Evolutionary conservation across 345 rosid genomes (phyloP), one percentile per base, ranked within the genome.

Genomic region (Lepidium africanum): DNA sequence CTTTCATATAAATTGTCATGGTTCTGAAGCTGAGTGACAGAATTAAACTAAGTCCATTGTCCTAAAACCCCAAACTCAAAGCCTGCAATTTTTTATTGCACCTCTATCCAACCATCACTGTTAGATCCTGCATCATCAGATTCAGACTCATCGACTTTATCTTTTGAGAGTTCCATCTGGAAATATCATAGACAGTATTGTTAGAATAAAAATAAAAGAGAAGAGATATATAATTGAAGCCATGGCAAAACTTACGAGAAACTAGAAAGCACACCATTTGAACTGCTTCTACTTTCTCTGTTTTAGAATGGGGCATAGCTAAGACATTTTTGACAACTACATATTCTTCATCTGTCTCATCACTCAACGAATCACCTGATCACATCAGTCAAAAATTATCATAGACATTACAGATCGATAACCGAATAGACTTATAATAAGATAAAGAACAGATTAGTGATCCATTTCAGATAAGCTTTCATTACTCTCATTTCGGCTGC

Each of bases 181-280:
- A 13, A 13, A 36, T 3, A 25, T 5, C 32, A 13, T 27, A 9
- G 3, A 38, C n/a, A 5, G 10, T 2, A 39, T 0, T 5, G 53
- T 57, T 47, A 50, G 51, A 1, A 11, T 10, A n/a, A 56, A 13
- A 13, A 12, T n/a, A 48, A 16, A 57, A 23, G 56, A 45, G 6
- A 45, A 25, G 3, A 6, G 10, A 33, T 11, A 33, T 11, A 33
- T 11, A 35, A 36, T 9, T 4, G 19, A 30, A 48, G 43, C 7
- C 52, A 64, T 27, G 53, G 5, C 30, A 59, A 50, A 17, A 3
- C n/a, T 57, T 63, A 36, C 11, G 27, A 45, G 59, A 30, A 56
- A 47, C 30, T 16, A 67, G 36, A 58, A 40, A 35, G 4, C 55
- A 36, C 43, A 74, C 77, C 73, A 74, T 60, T 27, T 74, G 77